These are phyloP conservation scores for Aegilops bicornis DNA, from an alignment of 176 grass and related monocot species.

Conservation along the genomic window DNA sequence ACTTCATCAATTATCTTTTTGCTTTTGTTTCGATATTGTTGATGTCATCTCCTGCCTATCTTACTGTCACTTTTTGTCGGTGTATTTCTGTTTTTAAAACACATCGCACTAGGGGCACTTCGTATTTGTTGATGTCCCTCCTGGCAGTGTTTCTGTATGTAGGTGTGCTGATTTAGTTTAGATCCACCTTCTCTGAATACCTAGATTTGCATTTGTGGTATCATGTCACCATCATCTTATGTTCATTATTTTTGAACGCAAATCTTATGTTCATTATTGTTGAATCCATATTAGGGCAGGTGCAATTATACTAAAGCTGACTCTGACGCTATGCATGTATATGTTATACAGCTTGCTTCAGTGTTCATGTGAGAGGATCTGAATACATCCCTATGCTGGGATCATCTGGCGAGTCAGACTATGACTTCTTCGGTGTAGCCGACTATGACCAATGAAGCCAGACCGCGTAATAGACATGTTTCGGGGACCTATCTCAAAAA, in stretches of 20 bases:
- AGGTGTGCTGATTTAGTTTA: neutral
- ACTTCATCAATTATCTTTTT: neutral
- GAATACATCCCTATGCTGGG: slow-evolving; percentile 90
- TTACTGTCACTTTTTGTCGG: neutral
- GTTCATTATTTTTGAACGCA: neutral
- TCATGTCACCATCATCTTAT: neutral
- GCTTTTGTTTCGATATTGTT: neutral
- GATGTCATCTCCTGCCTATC: neutral
- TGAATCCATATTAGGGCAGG: neutral
- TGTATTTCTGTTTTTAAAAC: neutral
- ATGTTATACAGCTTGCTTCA: slow-evolving; percentile 83
- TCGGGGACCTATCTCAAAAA: neutral
- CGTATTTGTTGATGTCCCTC: neutral
- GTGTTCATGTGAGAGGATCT: slow-evolving; percentile 91
- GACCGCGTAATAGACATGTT: neutral
- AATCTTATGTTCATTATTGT: slow-evolving; percentile 7
- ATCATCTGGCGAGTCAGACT: slow-evolving; percentile 61
- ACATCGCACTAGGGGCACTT: neutral
- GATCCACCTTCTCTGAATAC: neutral
- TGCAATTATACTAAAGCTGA: neutral
- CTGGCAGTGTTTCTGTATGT: neutral
- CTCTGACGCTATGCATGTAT: slow-evolving; percentile 5
- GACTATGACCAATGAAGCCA: slow-evolving; percentile 55
- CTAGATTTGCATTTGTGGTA: neutral
- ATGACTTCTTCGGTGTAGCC: slow-evolving; percentile 51